phyloP scores from a whole-genome alignment of 352 stramenopile species.

The Globisporangium splendens region DNA sequence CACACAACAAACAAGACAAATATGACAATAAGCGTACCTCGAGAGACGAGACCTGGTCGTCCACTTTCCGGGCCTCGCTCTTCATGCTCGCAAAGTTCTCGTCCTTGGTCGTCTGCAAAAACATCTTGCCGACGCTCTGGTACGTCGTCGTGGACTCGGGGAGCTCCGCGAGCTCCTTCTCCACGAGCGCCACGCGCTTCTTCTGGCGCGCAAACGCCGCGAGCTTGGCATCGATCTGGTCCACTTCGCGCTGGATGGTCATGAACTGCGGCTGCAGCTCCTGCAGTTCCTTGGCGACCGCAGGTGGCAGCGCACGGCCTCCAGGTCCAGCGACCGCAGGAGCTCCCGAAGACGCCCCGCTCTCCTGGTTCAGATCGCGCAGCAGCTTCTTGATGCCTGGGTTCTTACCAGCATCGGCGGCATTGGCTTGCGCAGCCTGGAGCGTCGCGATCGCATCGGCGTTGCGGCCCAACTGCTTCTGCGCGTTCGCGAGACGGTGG shows the following conservation, averaged over 20 bases:
- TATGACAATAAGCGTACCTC: constrained; percentile 29
- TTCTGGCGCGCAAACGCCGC: constrained; percentile 57
- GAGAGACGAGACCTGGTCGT: constrained; percentile 67
- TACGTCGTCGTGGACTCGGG: constrained; percentile 61
- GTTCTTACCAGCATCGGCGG: constrained; percentile 43
- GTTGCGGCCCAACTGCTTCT: constrained; percentile 71
- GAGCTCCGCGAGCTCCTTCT: constrained; percentile 65
- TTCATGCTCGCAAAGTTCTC: constrained; percentile 63
- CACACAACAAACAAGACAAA: not conserved
- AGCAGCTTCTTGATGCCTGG: constrained; percentile 77
- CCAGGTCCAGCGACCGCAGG: constrained; percentile 11
- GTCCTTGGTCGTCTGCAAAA: constrained; percentile 48
- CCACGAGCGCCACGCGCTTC: constrained; percentile 70
- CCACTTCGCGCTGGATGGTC: constrained; percentile 72
- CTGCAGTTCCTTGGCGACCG: constrained; percentile 75
- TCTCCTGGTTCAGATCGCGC: constrained; percentile 60
- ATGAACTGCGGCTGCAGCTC: constrained; percentile 79
- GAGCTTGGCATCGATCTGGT: constrained; percentile 77
- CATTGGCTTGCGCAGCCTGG: constrained; percentile 29
- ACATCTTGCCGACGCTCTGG: constrained; percentile 85
- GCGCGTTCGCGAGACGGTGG: constrained; percentile 73
- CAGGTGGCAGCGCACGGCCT: constrained; percentile 43
- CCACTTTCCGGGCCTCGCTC: constrained; percentile 48
- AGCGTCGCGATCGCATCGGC: constrained; percentile 71
- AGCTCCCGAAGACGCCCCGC: constrained; percentile 11